Conservation (phyloP, 495 filamentous ascomycete species). For the Jackrogersella minutella region DNA sequence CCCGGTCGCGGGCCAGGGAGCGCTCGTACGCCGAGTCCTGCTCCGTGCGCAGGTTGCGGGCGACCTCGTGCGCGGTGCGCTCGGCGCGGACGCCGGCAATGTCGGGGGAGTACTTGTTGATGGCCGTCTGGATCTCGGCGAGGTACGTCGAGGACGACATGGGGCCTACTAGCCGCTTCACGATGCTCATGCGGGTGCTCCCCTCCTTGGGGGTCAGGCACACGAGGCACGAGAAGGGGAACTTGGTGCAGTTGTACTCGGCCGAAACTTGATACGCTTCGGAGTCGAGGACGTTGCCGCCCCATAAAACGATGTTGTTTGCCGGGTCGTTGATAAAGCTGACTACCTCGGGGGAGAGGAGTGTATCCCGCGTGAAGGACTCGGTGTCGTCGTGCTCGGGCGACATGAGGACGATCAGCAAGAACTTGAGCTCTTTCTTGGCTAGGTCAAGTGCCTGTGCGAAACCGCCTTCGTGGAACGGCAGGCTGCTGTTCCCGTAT, state of each 20-base stretch:
- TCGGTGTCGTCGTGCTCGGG: constrained; percentile 93
- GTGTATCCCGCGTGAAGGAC: constrained; percentile 81
- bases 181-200: constrained; percentile 84
- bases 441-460: constrained; percentile 87
- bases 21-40: constrained; percentile 94
- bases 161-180: constrained; percentile 76
- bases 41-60: constrained; percentile 77
- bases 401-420: constrained; percentile 83
- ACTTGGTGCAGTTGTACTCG: constrained; percentile 85
- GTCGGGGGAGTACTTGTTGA: constrained; percentile 72
- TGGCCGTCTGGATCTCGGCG: constrained; percentile 72
- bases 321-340: constrained; percentile 73
- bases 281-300: constrained; percentile 86
- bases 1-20: constrained; percentile 84
- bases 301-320: constrained; percentile 88
- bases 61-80: constrained; percentile 77
- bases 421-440: constrained; percentile 88
- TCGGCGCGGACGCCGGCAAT: constrained; percentile 72
- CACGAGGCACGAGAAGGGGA: constrained; percentile 85
- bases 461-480: constrained; percentile 86
- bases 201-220: constrained; percentile 83
- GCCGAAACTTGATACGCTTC: constrained; percentile 91
- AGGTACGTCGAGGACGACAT: constrained; percentile 71
- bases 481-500: constrained; percentile 73
- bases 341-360: constrained; percentile 76